A percentile compares a stretch with the other conserved stretches of the same genome.
phyloP scores from a whole-genome alignment of 306 rosid genomes.

The Vachellia collinsii region DNA sequence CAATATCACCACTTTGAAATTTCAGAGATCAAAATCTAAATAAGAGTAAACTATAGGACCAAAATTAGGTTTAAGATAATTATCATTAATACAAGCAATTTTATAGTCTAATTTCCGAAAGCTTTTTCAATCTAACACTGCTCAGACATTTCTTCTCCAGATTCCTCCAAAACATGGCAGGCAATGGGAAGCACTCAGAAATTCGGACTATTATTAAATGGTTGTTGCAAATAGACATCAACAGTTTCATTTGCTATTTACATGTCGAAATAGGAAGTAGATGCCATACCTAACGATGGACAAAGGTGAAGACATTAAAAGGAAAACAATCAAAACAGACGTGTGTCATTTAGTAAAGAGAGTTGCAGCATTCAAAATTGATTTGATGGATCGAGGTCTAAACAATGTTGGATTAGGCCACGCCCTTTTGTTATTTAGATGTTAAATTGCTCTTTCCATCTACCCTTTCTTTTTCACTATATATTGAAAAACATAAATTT shows the following conservation, averaged over 20 bases:
- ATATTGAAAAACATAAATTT: not conserved
- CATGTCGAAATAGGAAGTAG: not conserved
- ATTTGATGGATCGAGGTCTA: not conserved
- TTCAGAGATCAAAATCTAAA: no score
- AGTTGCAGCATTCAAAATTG: not conserved
- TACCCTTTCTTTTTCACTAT: not conserved
- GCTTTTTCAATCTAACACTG: not conserved
- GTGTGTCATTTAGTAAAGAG: not conserved
- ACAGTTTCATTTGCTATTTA: not conserved
- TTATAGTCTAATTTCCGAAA: not conserved
- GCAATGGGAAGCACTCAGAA: not conserved
- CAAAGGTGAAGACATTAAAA: not conserved
- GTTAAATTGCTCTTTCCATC: not conserved
- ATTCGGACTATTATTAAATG: not conserved
- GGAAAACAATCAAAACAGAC: not conserved
- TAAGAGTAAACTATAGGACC: no score
- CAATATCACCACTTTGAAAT: no score
- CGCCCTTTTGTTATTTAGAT: not conserved
- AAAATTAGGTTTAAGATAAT: no score
- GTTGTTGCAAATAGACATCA: not conserved
- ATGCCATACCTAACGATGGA: not conserved
- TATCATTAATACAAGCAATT: not conserved
- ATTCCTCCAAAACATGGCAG: not conserved
- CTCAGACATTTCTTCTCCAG: not conserved
- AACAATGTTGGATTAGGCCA: not conserved